Evolutionary conservation across 2,329 filamentous ascomycete genomes (phyloP).

Genomic region (Fusarium zealandicum): DNA sequence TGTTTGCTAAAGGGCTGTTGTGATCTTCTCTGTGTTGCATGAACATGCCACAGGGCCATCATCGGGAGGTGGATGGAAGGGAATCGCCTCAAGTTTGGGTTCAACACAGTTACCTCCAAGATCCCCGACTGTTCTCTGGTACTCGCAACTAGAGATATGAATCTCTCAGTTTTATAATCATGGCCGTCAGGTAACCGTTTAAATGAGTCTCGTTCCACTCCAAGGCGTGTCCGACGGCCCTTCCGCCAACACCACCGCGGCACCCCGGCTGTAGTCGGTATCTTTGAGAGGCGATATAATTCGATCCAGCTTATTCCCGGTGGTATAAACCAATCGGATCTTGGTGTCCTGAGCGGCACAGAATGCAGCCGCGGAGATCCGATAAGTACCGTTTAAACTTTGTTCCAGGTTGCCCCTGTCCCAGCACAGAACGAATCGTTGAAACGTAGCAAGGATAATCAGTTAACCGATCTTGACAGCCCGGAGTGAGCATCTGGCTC

Average conservation of each 20-base stretch:
- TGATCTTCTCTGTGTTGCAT: conserved; percentile 6
- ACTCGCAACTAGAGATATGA: conserved; percentile 13
- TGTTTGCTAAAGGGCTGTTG: not conserved
- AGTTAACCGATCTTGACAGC: too few relatives aligned
- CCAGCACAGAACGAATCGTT: too few relatives aligned
- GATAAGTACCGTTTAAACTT: too few relatives aligned
- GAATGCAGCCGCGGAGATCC: too few relatives aligned
- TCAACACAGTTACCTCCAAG: not conserved
- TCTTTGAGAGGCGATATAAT: too few relatives aligned
- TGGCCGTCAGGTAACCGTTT: not conserved
- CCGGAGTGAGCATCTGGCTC: too few relatives aligned
- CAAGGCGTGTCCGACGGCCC: not conserved
- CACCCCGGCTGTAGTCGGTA: not conserved
- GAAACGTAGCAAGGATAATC: too few relatives aligned
- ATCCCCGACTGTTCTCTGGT: conserved; percentile 2
- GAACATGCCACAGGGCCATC: conserved; percentile 7
- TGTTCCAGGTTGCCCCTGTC: too few relatives aligned
- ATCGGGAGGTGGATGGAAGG: conserved; percentile 7
- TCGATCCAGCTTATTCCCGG: too few relatives aligned
- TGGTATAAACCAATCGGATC: too few relatives aligned
- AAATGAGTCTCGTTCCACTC: not conserved
- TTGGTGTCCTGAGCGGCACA: too few relatives aligned
- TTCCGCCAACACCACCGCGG: not conserved
- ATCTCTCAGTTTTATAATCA: not conserved
- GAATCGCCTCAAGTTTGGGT: not conserved